Conservation (phyloP, 1,284 basidiomycete genomes). For the Apiotrichum domesticum region DNA sequence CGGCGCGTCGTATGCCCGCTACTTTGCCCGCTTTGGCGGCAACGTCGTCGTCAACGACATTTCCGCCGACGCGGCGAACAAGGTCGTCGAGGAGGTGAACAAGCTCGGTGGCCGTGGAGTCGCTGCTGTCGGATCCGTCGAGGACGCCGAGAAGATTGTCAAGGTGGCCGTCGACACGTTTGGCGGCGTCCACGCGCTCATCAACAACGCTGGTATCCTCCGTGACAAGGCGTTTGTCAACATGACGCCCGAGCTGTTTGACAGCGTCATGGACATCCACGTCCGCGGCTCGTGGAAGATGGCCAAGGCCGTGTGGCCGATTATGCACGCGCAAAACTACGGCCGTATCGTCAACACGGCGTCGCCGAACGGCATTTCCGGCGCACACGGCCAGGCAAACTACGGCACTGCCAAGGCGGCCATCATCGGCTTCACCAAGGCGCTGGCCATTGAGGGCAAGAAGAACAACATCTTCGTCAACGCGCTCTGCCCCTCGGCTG, state of each 20-base stretch:
- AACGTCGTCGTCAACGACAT: conserved; percentile 98
- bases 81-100: conserved; percentile 80
- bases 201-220: conserved; percentile 93
- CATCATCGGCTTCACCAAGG: conserved; percentile 82
- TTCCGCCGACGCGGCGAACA: conserved; percentile 71
- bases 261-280: conserved; percentile 82
- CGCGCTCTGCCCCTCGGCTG: conserved; percentile 81
- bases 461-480: conserved; percentile 89
- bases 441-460: conserved; percentile 85
- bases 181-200: conserved; percentile 78
- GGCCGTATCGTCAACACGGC: conserved; percentile 92
- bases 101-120: conserved; percentile 86
- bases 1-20: conserved; percentile 82
- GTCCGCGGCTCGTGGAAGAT: conserved; percentile 74
- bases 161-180: conserved; percentile 82
- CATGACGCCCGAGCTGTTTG: conserved; percentile 91
- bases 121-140: conserved; percentile 78
- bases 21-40: conserved; percentile 85
- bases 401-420: conserved; percentile 94
- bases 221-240: conserved; percentile 85
- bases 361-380: conserved; percentile 85
- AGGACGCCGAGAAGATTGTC: conserved; percentile 81
- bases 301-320: conserved; percentile 91
- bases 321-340: conserved; percentile 95
- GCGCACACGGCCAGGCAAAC: conserved; percentile 86